Conservation (phyloP, 306 rosid genomes). For the Fragaria ananassa region DNA sequence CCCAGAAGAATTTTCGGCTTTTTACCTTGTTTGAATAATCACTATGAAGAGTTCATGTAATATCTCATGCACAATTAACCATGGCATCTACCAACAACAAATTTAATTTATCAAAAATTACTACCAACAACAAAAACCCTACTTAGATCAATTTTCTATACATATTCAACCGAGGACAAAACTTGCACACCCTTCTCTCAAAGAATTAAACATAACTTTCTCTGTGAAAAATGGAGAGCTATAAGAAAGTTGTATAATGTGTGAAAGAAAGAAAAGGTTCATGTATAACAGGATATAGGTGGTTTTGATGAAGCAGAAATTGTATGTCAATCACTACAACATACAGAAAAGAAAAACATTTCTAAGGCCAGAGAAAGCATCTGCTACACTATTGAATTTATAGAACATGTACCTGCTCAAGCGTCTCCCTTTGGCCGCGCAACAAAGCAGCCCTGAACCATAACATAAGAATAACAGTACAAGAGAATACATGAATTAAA, state of each 20-base stretch:
- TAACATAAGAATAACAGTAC: constrained; percentile 19
- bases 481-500: constrained; percentile 15
- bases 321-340: not conserved
- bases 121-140: not conserved
- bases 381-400: not conserved
- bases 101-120: not conserved
- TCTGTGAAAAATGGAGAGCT: not conserved
- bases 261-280: not conserved
- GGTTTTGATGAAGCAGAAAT: not conserved
- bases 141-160: not conserved
- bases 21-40: not conserved
- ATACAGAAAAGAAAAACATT: not conserved
- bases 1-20: not conserved
- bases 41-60: not conserved
- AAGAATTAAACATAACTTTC: not conserved
- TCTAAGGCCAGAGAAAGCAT: not conserved
- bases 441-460: constrained; percentile 64
- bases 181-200: too few species aligned
- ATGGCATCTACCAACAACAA: not conserved
- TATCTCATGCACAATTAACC: not conserved
- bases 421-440: constrained; percentile 82
- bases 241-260: not conserved
- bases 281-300: not conserved
- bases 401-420: constrained; percentile 59
- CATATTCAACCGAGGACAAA: not conserved